Evolutionary conservation across 352 stramenopile genomes (phyloP), one percentile per base, ranked within the genome.

Genomic region (Globisporangium abappressorium): DNA sequence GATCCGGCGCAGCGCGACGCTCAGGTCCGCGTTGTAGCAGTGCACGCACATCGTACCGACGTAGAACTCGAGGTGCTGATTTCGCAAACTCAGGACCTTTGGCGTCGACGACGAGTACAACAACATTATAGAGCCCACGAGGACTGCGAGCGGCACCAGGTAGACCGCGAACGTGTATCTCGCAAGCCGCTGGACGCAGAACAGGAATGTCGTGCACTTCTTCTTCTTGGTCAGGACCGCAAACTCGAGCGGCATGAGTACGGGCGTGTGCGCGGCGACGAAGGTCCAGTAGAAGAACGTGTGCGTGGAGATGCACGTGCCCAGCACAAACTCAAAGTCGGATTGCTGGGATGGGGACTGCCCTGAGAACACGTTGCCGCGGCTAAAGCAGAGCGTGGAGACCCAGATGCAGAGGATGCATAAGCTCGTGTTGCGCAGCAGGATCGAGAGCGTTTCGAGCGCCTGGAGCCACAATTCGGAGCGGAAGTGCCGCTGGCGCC

Each of bases 301-400:
- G 2, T 66, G 65, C 36, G 64, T 69, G 57, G 65, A 74, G 7
- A 74, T 28, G 9, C 69, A 53, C 49, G 62, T 74, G 5, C 70
- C 66, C 30, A 76, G 64, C 1, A 74, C 54, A 7, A 82, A 79
- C 54, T 72, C 67, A 2, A 30, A 43, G 11, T 68, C 49, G 5
- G 71, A 69, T 30, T 82, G 73, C 9, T 82, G 46, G 15, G 59
- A 62, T 5, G 69, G 68, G 0, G 66, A 64, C 14, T 55, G 61
- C 15, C 68, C 46, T 3, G 72, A 49, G 41, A 81, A 74, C 8
- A 68, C 22, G 57, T 78, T 79, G 22, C 72, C 72, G 20, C 67
- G 24, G 49, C 71, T 77, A 62, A 70, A 73, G 9, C 43, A 61
- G 34, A 63, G 62, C n/a, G 67, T 79, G 24, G 70, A 55, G 20